phyloP scores from a whole-genome alignment of 345 rosid species.

The Boechera retrofracta region DNA sequence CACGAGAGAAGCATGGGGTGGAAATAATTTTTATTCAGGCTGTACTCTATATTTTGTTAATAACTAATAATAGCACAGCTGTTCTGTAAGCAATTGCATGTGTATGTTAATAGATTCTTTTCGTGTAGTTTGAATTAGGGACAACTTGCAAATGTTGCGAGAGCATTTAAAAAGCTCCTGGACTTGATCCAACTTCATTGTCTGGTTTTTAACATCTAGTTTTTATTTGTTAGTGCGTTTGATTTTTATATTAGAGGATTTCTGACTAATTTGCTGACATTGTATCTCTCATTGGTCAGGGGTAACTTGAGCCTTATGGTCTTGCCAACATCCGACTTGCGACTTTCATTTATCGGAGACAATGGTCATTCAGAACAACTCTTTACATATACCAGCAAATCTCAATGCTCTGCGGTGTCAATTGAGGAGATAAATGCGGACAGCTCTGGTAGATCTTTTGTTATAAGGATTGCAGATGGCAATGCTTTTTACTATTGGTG shows the following conservation, averaged over 20 bases:
- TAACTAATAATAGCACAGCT: not conserved
- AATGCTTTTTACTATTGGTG: constrained; percentile 82
- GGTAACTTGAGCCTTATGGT: constrained; percentile 78
- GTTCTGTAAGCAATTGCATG: constrained; percentile 4
- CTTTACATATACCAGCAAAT: constrained; percentile 59
- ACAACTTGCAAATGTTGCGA: constrained; percentile 1
- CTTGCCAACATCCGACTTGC: constrained; percentile 86
- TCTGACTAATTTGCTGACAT: constrained; percentile 6
- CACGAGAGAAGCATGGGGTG: not conserved
- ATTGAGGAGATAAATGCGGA: constrained; percentile 74
- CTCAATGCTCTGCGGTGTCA: constrained; percentile 55
- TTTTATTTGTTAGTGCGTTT: constrained; percentile 3
- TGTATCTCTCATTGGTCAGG: constrained; percentile 53
- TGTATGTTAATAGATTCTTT: not conserved
- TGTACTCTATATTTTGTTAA: constrained; percentile 1
- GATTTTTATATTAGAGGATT: constrained; percentile 8
- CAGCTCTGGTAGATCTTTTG: constrained; percentile 86
- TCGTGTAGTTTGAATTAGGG: not conserved
- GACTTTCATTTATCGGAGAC: constrained; percentile 82
- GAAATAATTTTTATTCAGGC: not conserved
- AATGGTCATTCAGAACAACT: constrained; percentile 76
- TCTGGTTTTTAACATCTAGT: constrained; percentile 30
- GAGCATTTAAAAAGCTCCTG: not conserved
- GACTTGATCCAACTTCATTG: constrained; percentile 5
- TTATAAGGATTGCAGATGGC: constrained; percentile 60